These are phyloP conservation scores for Mesembryanthemum crystallinum DNA, from an alignment of 148 eudicot genomes.

Conservation along the genomic window DNA sequence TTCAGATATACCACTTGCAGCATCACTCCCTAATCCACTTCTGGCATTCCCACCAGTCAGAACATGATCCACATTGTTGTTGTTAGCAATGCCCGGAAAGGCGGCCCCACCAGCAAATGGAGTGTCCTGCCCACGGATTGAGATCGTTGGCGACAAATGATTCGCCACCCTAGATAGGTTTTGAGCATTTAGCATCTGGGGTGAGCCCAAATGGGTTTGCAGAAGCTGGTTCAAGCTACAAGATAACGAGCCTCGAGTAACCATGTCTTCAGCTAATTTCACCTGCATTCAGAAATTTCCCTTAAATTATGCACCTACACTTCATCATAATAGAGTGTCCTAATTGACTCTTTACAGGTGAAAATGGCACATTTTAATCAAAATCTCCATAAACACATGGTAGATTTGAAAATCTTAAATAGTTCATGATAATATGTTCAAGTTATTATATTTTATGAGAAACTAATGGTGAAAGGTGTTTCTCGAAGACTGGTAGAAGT, in stretches of 20 bases:
- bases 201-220: slow-evolving; percentile 54
- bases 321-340: too few relatives aligned
- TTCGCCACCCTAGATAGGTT: slow-evolving; percentile 33
- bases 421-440: too few relatives aligned
- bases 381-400: too few relatives aligned
- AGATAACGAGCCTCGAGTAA: slow-evolving; percentile 71
- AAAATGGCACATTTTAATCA: too few relatives aligned
- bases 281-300: slow-evolving; percentile 39
- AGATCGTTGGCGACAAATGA: slow-evolving; percentile 42
- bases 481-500: too few relatives aligned
- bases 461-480: too few relatives aligned
- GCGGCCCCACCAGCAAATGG: slow-evolving; percentile 32
- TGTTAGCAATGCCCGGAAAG: slow-evolving; percentile 34
- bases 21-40: slow-evolving; percentile 34
- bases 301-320: too few relatives aligned
- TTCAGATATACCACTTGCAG: slow-evolving; percentile 39
- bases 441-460: too few relatives aligned
- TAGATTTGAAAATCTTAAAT: too few relatives aligned
- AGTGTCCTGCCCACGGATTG: slow-evolving; percentile 44
- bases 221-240: slow-evolving; percentile 55
- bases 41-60: slow-evolving; percentile 31
- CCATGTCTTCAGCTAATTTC: slow-evolving; percentile 86
- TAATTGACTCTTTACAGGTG: too few relatives aligned
- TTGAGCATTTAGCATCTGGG: slow-evolving; percentile 38
- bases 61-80: slow-evolving; percentile 29